A percentile compares a stretch with the other conserved stretches of the same genome.
phyloP scores from a whole-genome alignment of 306 rosid species.

The Sphenostylis stenocarpa region DNA sequence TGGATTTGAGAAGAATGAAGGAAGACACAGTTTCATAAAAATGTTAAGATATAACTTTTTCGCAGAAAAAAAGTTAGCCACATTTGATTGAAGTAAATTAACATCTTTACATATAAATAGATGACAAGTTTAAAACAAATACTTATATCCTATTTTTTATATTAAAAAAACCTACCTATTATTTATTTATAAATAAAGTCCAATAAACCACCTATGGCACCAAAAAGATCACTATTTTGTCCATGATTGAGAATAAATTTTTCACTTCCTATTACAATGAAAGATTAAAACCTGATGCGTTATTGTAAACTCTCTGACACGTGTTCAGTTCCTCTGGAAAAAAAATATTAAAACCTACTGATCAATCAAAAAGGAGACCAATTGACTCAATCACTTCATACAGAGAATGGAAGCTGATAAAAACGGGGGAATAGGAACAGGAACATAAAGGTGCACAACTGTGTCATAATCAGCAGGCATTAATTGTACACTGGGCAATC shows the following conservation, averaged over 20 bases:
- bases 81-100: not conserved
- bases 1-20: not conserved
- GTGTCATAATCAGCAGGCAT: not conserved
- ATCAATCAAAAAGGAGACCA: not conserved
- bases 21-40: not conserved
- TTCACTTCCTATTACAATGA: not conserved
- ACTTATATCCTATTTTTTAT: too few species aligned
- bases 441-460: not conserved
- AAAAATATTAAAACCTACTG: too few species aligned
- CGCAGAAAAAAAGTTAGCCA: not conserved
- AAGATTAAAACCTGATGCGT: too few species aligned
- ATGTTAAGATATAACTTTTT: not conserved
- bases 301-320: too few species aligned
- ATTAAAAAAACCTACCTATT: too few species aligned
- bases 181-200: not conserved
- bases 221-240: not conserved
- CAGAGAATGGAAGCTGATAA: not conserved
- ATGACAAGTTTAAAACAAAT: not conserved
- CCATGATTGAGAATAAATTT: not conserved
- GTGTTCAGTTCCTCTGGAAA: too few species aligned
- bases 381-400: not conserved
- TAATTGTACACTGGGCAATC: conserved; percentile 9
- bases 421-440: not conserved
- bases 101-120: not conserved
- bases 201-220: not conserved